Evolutionary conservation across 768 basidiomycete species (phyloP), one percentile per base, ranked within the genome.

Genomic region (Lactarius sp.): DNA sequence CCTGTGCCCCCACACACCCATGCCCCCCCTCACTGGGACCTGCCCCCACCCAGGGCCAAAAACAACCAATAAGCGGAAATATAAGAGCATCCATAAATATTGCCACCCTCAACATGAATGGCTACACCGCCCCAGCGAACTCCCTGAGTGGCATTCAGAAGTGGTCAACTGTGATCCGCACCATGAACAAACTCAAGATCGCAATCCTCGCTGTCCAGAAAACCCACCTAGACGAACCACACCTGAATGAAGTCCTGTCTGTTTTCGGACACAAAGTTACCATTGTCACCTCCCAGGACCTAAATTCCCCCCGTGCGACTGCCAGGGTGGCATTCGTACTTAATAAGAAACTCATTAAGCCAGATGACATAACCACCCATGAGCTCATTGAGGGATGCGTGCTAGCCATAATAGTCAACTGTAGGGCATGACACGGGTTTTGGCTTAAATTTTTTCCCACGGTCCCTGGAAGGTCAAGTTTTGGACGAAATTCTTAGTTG

Each of bases 391-490:
- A 4, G 37, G 56, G 56, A 3, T 0, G 59, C 0, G 31, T 51
- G 0, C 10, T 52, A 4, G 7, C 6, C 1, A 22, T 73, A 0
- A 56, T 37, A 8, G 27, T 69, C 0, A 69, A 66, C 13, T 2
- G 20, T 2, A 18, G n/a, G n/a, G n/a, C n/a, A n/a, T n/a, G n/a
- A n/a, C n/a, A n/a, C n/a, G n/a, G n/a, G n/a, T n/a, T n/a, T n/a
- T n/a, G n/a, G n/a, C n/a, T n/a, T n/a, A n/a, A n/a, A n/a, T n/a
- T n/a, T n/a, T n/a, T n/a, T n/a, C n/a, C n/a, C n/a, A n/a, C n/a
- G n/a, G n/a, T n/a, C n/a, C n/a, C n/a, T n/a, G n/a, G n/a, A n/a
- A n/a, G n/a, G n/a, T n/a, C n/a, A n/a, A n/a, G n/a, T n/a, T n/a
- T n/a, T n/a, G n/a, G n/a, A n/a, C n/a, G n/a, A n/a, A n/a, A n/a